Percentiles rank a stretch among this genome's conserved stretches.
Evolutionary conservation across 441 rosid species (phyloP).

Genomic region (Gossypium lobatum): DNA sequence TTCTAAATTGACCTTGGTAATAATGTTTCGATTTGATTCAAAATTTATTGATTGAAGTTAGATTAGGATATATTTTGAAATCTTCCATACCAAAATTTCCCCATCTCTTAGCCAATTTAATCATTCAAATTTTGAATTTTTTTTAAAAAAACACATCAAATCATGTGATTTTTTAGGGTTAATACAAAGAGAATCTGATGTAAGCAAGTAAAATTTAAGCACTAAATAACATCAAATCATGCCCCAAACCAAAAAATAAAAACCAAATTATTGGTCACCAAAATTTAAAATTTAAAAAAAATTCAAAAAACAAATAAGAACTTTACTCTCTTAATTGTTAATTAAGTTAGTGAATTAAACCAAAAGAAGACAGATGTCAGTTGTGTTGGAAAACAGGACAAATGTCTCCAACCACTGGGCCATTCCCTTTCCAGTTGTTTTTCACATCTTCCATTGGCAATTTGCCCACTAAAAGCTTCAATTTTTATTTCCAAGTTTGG

Average conservation of each 20-base stretch:
- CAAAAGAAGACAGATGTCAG: conserved; percentile 21
- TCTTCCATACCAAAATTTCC: background rate
- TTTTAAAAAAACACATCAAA: background rate
- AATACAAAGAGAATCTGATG: too few species aligned
- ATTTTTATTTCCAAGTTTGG: background rate
- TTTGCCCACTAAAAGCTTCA: background rate
- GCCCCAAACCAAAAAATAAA: background rate
- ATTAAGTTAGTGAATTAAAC: background rate
- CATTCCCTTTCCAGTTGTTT: conserved; percentile 22
- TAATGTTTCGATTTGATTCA: too few species aligned
- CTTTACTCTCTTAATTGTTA: background rate
- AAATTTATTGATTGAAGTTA: too few species aligned
- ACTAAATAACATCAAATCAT: background rate
- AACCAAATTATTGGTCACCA: background rate
- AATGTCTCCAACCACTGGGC: conserved; percentile 27
- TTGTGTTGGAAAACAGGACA: conserved; percentile 17
- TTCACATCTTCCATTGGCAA: background rate
- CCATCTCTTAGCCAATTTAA: background rate
- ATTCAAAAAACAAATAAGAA: background rate
- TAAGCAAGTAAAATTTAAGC: background rate
- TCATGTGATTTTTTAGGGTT: background rate
- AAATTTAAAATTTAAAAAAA: background rate
- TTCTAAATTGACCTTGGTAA: too few species aligned
- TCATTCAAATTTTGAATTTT: background rate
- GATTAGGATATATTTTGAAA: background rate